phyloP scores from a whole-genome alignment of 2,329 filamentous ascomycete species.

The Fusarium albidum region DNA sequence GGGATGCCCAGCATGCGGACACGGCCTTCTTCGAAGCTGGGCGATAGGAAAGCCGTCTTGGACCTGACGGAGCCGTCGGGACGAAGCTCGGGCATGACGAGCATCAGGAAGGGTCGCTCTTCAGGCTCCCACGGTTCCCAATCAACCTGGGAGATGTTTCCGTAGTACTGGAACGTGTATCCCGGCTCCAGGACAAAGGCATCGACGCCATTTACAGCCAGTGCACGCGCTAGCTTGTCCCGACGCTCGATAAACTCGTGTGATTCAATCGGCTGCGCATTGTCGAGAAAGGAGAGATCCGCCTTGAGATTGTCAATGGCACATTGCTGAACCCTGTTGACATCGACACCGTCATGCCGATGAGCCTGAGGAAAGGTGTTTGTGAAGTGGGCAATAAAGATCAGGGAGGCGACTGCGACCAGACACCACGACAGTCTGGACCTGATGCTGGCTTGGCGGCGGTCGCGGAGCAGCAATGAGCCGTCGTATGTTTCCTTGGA shows the following conservation, averaged over 20 bases:
- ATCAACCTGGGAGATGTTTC: slow-evolving; percentile 66
- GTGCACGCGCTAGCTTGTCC: slow-evolving; percentile 62
- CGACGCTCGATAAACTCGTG: slow-evolving; percentile 64
- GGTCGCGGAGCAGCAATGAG: not conserved
- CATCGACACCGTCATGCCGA: slow-evolving; percentile 4
- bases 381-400: slow-evolving; percentile 3
- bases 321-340: slow-evolving; percentile 49
- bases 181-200: slow-evolving; percentile 71
- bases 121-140: slow-evolving; percentile 74
- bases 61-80: slow-evolving; percentile 54
- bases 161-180: slow-evolving; percentile 72
- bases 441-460: not conserved
- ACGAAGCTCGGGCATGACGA: slow-evolving; percentile 58
- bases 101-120: slow-evolving; percentile 69
- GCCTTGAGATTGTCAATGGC: slow-evolving; percentile 60
- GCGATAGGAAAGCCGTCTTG: slow-evolving; percentile 65
- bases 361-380: slow-evolving; percentile 11
- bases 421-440: not conserved
- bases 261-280: slow-evolving; percentile 55
- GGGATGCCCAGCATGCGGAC: slow-evolving; percentile 68
- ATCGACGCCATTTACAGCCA: slow-evolving; percentile 60
- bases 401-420: not conserved
- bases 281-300: slow-evolving; percentile 59
- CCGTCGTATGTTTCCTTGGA: not conserved
- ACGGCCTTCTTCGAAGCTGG: slow-evolving; percentile 67